Evolutionary conservation across 495 filamentous ascomycete genomes (phyloP).

Genomic region (Chaetomidium leptoderma): DNA sequence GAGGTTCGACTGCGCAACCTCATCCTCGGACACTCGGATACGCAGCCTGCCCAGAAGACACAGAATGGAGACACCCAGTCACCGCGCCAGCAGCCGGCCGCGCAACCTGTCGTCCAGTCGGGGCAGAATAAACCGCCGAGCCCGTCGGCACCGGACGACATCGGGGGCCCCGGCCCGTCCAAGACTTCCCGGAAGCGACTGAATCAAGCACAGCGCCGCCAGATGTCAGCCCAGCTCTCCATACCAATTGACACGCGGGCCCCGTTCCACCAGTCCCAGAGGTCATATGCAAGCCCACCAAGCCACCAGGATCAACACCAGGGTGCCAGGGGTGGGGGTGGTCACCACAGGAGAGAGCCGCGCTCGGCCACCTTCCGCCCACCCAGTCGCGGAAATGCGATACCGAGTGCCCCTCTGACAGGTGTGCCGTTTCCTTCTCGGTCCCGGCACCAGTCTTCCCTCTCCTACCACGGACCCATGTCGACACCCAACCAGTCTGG

Average conservation of each 20-base stretch:
- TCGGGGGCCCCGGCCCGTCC: not conserved
- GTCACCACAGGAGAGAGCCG: slow-evolving; percentile 20
- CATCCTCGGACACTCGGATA: slow-evolving; percentile 37
- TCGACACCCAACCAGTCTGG: slow-evolving; percentile 18
- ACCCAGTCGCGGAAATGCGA: slow-evolving; percentile 15
- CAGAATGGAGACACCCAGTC: not conserved
- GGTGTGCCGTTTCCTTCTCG: slow-evolving; percentile 11
- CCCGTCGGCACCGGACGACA: not conserved
- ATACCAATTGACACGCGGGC: slow-evolving; percentile 47
- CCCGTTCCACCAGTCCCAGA: slow-evolving; percentile 19
- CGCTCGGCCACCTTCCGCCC: slow-evolving; percentile 28
- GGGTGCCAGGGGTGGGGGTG: slow-evolving; percentile 13
- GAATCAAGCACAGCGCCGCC: slow-evolving; percentile 54
- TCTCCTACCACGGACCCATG: slow-evolving; percentile 28
- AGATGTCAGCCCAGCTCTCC: slow-evolving; percentile 49
- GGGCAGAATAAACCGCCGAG: not conserved
- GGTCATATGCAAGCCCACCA: slow-evolving; percentile 14
- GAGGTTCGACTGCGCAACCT: slow-evolving; percentile 43
- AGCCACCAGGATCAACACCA: slow-evolving; percentile 21
- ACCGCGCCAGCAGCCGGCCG: not conserved
- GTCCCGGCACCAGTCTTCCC: slow-evolving; percentile 30
- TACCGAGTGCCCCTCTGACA: slow-evolving; percentile 6
- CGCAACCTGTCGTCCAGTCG: not conserved
- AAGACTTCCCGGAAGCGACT: slow-evolving; percentile 41
- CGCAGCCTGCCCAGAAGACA: not conserved